Evolutionary conservation across 352 stramenopile genomes (phyloP).

Genomic region (Paralagenidium karlingii): DNA sequence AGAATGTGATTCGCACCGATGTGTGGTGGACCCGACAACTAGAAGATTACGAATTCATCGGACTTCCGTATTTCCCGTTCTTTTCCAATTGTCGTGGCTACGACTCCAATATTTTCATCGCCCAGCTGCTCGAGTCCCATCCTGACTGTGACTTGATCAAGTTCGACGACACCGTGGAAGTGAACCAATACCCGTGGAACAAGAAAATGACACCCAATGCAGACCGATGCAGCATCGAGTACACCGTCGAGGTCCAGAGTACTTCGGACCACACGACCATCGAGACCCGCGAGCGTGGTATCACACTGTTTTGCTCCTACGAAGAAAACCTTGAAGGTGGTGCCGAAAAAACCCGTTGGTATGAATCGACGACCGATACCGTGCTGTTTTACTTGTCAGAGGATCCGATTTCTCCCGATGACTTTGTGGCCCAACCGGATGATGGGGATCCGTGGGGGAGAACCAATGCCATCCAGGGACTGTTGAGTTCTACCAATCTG

Average conservation of each 20-base stretch:
- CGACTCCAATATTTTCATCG: constrained; percentile 88
- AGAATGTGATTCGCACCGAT: constrained; percentile 23
- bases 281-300: constrained; percentile 28
- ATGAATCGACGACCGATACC: constrained; percentile 59
- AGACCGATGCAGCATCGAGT: constrained; percentile 66
- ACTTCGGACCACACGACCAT: constrained; percentile 6
- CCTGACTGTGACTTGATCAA: constrained; percentile 83
- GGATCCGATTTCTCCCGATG: constrained; percentile 37
- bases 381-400: constrained; percentile 85
- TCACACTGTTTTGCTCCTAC: constrained; percentile 86
- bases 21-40: constrained; percentile 73
- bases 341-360: constrained; percentile 77
- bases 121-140: constrained; percentile 91
- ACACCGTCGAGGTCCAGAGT: constrained; percentile 18
- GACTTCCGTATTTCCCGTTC: constrained; percentile 91
- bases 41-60: constrained; percentile 49
- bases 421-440: too few species aligned
- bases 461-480: constrained; percentile 23
- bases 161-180: constrained; percentile 83
- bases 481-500: constrained; percentile 50
- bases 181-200: constrained; percentile 87
- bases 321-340: constrained; percentile 76
- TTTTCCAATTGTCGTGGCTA: constrained; percentile 94
- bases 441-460: constrained; percentile 62
- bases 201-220: constrained; percentile 69